Evolutionary conservation across 768 basidiomycete genomes (phyloP), one percentile per base, ranked within the genome.

Genomic region (Serendipita sp.): DNA sequence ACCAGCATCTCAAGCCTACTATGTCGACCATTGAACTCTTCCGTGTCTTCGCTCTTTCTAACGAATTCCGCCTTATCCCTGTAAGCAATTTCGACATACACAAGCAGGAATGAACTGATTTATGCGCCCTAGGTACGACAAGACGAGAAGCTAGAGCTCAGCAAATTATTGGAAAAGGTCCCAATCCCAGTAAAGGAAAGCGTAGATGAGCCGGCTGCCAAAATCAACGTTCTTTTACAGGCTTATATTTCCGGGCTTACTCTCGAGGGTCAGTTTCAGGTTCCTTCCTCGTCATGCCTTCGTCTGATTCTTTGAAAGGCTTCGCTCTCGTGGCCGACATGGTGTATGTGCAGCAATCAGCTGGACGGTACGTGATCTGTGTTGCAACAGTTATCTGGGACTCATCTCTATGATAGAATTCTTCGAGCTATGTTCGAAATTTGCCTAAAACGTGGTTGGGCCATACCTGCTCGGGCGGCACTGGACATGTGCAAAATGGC

Each of bases 381-480:
- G 3, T 16, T 4, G 53, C 14, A 30, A 1, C 24, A 22, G n/a
- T 33, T 45, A 31, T 4, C 16, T 22, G 5, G 4, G 51, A 51
- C 51, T 61, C 42, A 53, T 70, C 58, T 42, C 3, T 61, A 20
- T 34, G 24, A 4, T 33, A 87, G 88, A 68, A 96, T 98, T 68
- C 75, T 98, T 42, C 90, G 93, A 20, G 95, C 95, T 16, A 89
- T 99, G 70, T 97, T 93, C 68, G 95, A 99, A 73, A 99, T 98
- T 62, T 97, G 94, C 71, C 75, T 97, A 64, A 96, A 95, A 75
- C 85, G 93, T 44, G 94, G 94, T n/a, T 99, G 96, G 96, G 91
- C 96, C 1, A 79, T 87, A 0, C 91, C 94, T 0, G 92, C 95
- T 0, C 85, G 90, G 67, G 86, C 90, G 4, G 91, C 91, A 3